phyloP scores from a whole-genome alignment of 306 rosid species.

The Fragaria ananassa region DNA sequence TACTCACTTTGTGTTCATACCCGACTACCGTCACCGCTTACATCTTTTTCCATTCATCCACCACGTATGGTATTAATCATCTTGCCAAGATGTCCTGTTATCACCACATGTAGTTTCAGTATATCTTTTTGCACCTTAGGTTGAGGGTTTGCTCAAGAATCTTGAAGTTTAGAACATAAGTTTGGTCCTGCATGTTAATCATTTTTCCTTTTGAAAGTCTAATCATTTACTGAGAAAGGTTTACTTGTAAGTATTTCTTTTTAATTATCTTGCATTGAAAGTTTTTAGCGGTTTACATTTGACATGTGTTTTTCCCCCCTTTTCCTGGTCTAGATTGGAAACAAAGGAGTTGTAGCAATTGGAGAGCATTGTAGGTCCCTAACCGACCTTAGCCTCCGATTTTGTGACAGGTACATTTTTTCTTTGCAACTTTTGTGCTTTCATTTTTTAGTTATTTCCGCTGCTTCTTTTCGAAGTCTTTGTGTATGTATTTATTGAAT shows the following conservation, averaged over 20 bases:
- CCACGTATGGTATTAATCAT: background rate
- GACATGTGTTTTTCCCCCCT: background rate
- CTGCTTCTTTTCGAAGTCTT: background rate
- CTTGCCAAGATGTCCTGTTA: background rate
- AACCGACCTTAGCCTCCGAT: conserved; percentile 80
- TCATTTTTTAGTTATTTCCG: conserved; percentile 5
- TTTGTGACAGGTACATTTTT: conserved; percentile 78
- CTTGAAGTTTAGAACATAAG: background rate
- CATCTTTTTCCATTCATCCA: background rate
- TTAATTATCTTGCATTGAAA: background rate
- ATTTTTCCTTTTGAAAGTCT: background rate
- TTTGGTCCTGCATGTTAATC: background rate
- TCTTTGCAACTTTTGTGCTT: background rate
- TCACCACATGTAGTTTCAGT: background rate
- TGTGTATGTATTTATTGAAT: background rate
- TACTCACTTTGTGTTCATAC: background rate
- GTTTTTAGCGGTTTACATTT: background rate
- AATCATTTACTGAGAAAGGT: background rate
- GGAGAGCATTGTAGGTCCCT: conserved; percentile 75
- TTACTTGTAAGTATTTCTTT: background rate
- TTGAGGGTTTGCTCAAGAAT: background rate
- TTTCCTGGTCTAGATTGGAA: conserved; percentile 57
- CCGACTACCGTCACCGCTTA: background rate
- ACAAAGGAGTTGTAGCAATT: conserved; percentile 71
- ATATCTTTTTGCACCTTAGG: background rate